A percentile compares a stretch with the other conserved stretches of the same genome.
These are phyloP conservation scores for Thraustochytrium striatum DNA, from an alignment of 352 stramenopile genomes.

Conservation along the genomic window DNA sequence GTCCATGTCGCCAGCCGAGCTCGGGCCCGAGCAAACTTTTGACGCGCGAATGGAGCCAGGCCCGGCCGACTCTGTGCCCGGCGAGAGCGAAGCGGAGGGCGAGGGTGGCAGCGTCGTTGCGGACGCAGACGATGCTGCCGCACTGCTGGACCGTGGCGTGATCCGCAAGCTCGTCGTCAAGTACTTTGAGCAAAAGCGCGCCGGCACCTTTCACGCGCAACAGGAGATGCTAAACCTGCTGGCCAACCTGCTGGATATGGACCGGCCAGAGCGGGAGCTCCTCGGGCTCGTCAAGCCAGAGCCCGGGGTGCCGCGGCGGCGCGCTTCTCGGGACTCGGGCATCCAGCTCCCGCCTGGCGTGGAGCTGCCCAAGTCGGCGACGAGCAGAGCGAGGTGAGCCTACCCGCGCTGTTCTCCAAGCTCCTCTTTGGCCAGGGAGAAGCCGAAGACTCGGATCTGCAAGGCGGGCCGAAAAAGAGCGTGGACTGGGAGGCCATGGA, in stretches of 20 bases:
- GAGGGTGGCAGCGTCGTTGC: no score
- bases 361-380: neutral
- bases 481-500: constrained; percentile 40
- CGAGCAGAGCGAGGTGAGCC: neutral
- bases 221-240: constrained; percentile 17
- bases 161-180: constrained; percentile 33
- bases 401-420: neutral
- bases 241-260: constrained; percentile 37
- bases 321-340: neutral
- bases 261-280: neutral
- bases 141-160: constrained; percentile 13
- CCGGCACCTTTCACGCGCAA: constrained; percentile 13
- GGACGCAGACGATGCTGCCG: neutral
- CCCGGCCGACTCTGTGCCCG: neutral
- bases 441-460: neutral
- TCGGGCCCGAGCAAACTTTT: no score
- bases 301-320: neutral
- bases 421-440: neutral
- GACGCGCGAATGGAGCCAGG: no score
- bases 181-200: constrained; percentile 36
- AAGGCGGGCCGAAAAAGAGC: neutral
- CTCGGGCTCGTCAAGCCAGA: neutral
- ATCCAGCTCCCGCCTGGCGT: neutral
- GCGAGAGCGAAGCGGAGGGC: neutral
- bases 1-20: no score